A percentile compares a stretch with the other conserved stretches of the same genome.
Evolutionary conservation across 139 green algal genomes (phyloP).

Genomic region (Mychonastes homosphaera): DNA sequence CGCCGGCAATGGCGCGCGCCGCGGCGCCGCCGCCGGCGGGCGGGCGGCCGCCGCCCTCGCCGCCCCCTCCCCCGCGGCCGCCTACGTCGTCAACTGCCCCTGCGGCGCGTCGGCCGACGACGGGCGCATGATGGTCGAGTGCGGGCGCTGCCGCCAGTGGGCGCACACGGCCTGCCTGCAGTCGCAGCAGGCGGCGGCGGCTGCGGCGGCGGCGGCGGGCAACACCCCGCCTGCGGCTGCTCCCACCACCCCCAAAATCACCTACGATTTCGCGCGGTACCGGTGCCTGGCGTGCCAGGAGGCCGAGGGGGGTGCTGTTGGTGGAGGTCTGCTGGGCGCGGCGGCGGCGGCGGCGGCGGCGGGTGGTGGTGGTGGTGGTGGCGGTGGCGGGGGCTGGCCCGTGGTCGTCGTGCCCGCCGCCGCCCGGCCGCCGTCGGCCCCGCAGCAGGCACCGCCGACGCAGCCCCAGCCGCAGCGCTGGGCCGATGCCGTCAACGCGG

Average conservation of each 20-base stretch:
- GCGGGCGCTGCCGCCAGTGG: slow-evolving; percentile 54
- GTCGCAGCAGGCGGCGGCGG: slow-evolving; percentile 6
- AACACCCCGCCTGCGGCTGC: background rate
- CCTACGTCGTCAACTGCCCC: slow-evolving; percentile 40
- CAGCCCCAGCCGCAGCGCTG: too few species aligned
- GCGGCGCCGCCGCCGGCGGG: background rate
- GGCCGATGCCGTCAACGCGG: too few species aligned
- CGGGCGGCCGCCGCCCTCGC: background rate
- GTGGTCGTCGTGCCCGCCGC: too few species aligned
- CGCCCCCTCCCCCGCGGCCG: background rate
- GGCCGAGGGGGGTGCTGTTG: too few species aligned
- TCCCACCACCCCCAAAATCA: background rate
- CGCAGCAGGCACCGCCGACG: too few species aligned
- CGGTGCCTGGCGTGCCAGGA: slow-evolving; percentile 16
- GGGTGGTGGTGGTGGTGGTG: too few species aligned
- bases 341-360: too few species aligned
- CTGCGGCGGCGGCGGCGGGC: background rate
- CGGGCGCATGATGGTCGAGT: slow-evolving; percentile 63
- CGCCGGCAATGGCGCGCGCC: background rate
- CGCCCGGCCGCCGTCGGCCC: too few species aligned
- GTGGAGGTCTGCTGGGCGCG: too few species aligned
- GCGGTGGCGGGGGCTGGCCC: too few species aligned
- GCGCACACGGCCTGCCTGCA: slow-evolving; percentile 43
- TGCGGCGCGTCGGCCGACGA: slow-evolving; percentile 54
- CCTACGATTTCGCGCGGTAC: slow-evolving; percentile 24